Base-by-base conservation (phyloP, 768 basidiomycete species). In the Rhizopogon rudus region DNA sequence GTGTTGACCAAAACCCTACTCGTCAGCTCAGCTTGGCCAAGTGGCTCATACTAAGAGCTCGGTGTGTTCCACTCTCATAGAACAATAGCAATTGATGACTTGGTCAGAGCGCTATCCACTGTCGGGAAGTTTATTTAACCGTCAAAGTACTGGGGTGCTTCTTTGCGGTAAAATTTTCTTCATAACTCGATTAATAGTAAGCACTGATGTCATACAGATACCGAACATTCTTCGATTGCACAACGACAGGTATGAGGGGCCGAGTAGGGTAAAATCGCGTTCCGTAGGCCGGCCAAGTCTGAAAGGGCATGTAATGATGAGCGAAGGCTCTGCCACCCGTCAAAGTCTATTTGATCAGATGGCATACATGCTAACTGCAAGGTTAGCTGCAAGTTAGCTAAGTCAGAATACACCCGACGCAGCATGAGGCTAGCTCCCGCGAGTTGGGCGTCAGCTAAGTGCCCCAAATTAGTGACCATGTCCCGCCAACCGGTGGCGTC, bases 401-500 rank as follows among this genome's bases (percentile, higher is more conserved):
- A 49, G 46, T 49, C 31, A 31, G 44, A 45, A 46, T 46, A 6
- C 31, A 20, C 2, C 45, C 25, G 25, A 25, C 25, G 25, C 25
- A 25, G 25, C 25, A 25, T 25, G 3, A 25, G 25, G 25, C 25
- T 25, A 31, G 17, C 17, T 35, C 31, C 2, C 35, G 46, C 46
- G 46, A 10, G 12, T 33, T 37, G 35, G 13, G 35, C 35, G 35
- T 37, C 46, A 35, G 46, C 46, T 49, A 22, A 22, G 33, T 20
- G 9, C 20, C 46, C 35, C 33, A 35, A 35, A 13, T 22, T 14
- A 48, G 46, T 35, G 17, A 17, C 29, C 5, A 45, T 45, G 10
- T 35, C 46, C 46, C 46, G 46, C 46, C 46, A 22, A 22, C 46
- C 46, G 46, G 46, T 49, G 46, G 46, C 46, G 46, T 37, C 46